Conservation (phyloP, 2,329 filamentous ascomycete species). For the Ophiosphaerella narmari region DNA sequence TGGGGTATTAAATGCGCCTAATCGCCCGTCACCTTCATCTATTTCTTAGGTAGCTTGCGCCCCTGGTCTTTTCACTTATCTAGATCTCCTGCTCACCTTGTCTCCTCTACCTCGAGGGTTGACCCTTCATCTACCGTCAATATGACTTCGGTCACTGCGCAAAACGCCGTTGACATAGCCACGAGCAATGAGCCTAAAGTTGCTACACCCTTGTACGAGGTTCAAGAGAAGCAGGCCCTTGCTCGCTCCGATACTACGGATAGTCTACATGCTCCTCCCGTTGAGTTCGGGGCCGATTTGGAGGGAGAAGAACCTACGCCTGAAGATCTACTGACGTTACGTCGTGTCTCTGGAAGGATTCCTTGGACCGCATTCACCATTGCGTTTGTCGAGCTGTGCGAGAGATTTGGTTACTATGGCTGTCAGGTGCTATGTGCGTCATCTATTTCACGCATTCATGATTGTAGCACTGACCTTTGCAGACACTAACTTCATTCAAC, state of each 20-base stretch:
- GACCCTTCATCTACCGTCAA: conserved; percentile 9
- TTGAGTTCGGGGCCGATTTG: conserved; percentile 42
- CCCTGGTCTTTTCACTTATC: not conserved
- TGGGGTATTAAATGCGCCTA: conserved; percentile 5
- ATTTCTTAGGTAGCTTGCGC: not conserved
- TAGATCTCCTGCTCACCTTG: not conserved
- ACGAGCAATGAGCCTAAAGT: conserved; percentile 42
- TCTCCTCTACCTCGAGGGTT: not conserved
- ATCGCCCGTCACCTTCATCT: not conserved
- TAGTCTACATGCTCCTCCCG: conserved; percentile 18
- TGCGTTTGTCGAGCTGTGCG: conserved; percentile 74
- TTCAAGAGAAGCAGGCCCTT: conserved; percentile 39
- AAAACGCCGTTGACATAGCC: conserved; percentile 42
- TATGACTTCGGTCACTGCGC: conserved; percentile 39
- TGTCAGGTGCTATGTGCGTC: conserved; percentile 66
- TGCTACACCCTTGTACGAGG: conserved; percentile 38
- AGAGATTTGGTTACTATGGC: conserved; percentile 80
- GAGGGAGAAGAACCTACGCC: conserved; percentile 58
- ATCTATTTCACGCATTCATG: not conserved
- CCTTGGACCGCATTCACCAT: conserved; percentile 71
- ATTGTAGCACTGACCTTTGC: conserved; percentile 4
- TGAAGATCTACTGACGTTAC: conserved; percentile 66
- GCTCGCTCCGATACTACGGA: conserved; percentile 22
- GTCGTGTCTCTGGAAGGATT: conserved; percentile 66
- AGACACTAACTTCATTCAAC: conserved; percentile 50